Evolutionary conservation across 192 early-diverging fungal genomes (phyloP), one percentile per base, ranked within the genome.

Genomic region (Coemansia sp.): DNA sequence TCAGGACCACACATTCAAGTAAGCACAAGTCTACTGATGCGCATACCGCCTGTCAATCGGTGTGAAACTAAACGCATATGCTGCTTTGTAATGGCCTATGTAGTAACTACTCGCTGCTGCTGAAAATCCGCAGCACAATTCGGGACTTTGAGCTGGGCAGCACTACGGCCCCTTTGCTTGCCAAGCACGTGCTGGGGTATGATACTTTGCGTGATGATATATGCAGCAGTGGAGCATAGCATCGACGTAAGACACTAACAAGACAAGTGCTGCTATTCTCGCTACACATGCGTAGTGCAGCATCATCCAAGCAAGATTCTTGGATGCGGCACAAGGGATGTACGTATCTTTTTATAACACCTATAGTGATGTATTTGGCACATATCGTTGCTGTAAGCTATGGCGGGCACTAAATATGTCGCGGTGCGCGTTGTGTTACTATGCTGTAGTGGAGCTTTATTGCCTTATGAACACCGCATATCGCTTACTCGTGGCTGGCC

Each of bases 391-490:
- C 29, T 1, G 31, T 24, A 35, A 61, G 9, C 20, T 10, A 20
- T 62, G 29, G n/a, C 12, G 6, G 27, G 11, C 0, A 19, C 17
- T 10, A 69, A 56, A 42, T n/a, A 27, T 3, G 3, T 25, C 15
- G 27, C 14, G 27, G 12, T 5, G 24, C 24, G 11, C 27, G 27
- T 4, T 25, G 10, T 51, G 11, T 9, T 12, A 27, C 6, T 51
- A 11, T 1, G 12, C 3, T 51, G 22, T 71, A 77, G 75, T 72
- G 41, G 65, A 81, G 53, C 1, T 75, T 6, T 63, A 39, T 24
- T 62, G 61, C 22, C 47, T 81, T 11, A 40, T 72, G 0, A 73
- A 62, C 11, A 66, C 67, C 3, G 62, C 59, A 0, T 47, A 58
- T 46, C 62, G 56, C 37, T 54, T 81, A 32, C 59, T 81, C 10